Base-by-base conservation (phyloP, 805 yeast genomes). In the Ogataea polymorpha region DNA sequence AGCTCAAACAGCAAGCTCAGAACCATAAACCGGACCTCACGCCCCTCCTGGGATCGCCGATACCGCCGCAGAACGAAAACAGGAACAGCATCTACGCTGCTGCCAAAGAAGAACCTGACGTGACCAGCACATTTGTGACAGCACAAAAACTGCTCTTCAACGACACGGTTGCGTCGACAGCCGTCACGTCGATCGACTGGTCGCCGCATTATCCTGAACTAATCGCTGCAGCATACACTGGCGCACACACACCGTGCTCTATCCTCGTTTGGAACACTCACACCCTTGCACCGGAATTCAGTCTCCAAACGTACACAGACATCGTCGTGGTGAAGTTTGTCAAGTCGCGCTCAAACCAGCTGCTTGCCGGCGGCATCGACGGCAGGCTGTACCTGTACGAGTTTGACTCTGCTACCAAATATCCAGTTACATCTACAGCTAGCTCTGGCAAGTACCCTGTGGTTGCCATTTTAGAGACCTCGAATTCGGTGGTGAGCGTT, bases 331-430 rank as follows among this genome's bases (percentile, higher is more conserved):
- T 72, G 8, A 65, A 63, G 41, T 75, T 77, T 44, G 71, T 74
- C 23, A 53, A 53, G 9, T 46, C 56, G 12, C 60, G 65, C 16
- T 56, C 72, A 2, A 61, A 65, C 35, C 63, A 68, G 37, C 58
- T 79, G 1, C 54, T 74, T 20, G 81, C 71, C 0, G 78, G 82
- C 0, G 65, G 77, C 5, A 52, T 53, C 13, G 72, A 72, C 49
- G 84, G 85, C 0, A 66, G 67, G 36, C 33, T 79, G 1, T 70
- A 68, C n/a, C 56, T 74, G 7, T 78, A 81, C 80, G 75, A 76
- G 26, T 49, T 59, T 32, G 41, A 48, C 46, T 71, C 60, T 3
- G 9, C 23, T n/a, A 51, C 62, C n/a, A 44, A 56, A 34, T 58
- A 51, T 33, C 63, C 62, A 3, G 41, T 48, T 10, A 33, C 53